phyloP scores from a whole-genome alignment of 345 rosid genomes.

The Brassica cretica region DNA sequence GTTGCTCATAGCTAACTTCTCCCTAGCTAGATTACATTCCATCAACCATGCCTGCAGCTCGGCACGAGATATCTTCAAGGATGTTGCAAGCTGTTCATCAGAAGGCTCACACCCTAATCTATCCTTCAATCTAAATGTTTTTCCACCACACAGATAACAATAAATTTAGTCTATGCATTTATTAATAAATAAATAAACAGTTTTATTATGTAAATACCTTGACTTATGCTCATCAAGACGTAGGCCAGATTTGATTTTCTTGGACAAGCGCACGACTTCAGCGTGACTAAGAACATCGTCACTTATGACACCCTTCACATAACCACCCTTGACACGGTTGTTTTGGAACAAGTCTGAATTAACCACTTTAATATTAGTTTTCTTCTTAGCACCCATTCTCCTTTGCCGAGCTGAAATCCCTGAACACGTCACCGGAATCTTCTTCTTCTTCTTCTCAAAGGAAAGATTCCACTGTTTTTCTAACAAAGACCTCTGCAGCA shows the following conservation, averaged over 20 bases:
- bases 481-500: slow-evolving; percentile 87
- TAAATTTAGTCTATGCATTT: not conserved
- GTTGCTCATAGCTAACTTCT: slow-evolving; percentile 94
- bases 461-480: slow-evolving; percentile 96
- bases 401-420: slow-evolving; percentile 83
- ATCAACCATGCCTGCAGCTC: slow-evolving; percentile 68
- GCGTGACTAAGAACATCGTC: slow-evolving; percentile 74
- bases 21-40: slow-evolving; percentile 81
- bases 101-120: slow-evolving; percentile 88
- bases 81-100: slow-evolving; percentile 77
- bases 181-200: not conserved
- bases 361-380: slow-evolving; percentile 36
- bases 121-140: slow-evolving; percentile 62
- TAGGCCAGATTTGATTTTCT: slow-evolving; percentile 74
- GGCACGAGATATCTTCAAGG: slow-evolving; percentile 71
- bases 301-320: slow-evolving; percentile 74
- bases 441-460: slow-evolving; percentile 56
- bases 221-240: slow-evolving; percentile 73
- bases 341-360: slow-evolving; percentile 63
- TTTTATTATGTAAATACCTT: slow-evolving; percentile 45
- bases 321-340: slow-evolving; percentile 57
- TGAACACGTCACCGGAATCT: slow-evolving; percentile 62
- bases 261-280: slow-evolving; percentile 79
- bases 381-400: slow-evolving; percentile 59
- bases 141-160: slow-evolving; percentile 16